Percentiles rank a stretch among this genome's conserved stretches.
phyloP scores from a whole-genome alignment of 1,284 basidiomycete genomes.

The Trichosporon sp. region DNA sequence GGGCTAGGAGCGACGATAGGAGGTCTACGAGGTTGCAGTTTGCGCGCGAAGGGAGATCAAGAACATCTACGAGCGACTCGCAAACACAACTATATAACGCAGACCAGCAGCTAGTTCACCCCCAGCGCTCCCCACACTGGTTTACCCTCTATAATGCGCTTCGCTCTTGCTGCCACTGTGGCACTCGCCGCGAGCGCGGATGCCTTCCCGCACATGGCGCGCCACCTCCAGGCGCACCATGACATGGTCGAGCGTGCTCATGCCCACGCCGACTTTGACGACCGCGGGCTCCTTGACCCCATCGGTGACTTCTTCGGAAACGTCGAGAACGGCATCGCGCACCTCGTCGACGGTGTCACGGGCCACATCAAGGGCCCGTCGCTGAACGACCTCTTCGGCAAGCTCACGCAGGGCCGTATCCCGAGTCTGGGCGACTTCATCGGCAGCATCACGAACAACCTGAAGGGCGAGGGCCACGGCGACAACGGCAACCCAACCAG shows the following conservation, averaged over 20 bases:
- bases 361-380: background rate
- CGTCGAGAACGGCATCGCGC: background rate
- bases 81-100: background rate
- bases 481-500: background rate
- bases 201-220: background rate
- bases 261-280: background rate
- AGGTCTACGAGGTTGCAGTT: no score
- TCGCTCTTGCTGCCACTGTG: conserved; percentile 2
- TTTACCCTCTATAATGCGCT: background rate
- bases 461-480: background rate
- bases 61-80: no score
- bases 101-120: background rate
- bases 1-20: no score
- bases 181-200: background rate
- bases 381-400: background rate
- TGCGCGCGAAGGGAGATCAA: no score
- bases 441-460: background rate
- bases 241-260: background rate
- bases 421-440: background rate
- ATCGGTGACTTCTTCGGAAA: background rate
- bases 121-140: background rate
- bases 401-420: background rate
- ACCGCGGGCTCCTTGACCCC: background rate
- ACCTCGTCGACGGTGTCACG: background rate
- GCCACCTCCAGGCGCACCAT: background rate